Evolutionary conservation across 2,329 filamentous ascomycete species (phyloP), one percentile per base, ranked within the genome.

Genomic region (Hypoxylon sp.): DNA sequence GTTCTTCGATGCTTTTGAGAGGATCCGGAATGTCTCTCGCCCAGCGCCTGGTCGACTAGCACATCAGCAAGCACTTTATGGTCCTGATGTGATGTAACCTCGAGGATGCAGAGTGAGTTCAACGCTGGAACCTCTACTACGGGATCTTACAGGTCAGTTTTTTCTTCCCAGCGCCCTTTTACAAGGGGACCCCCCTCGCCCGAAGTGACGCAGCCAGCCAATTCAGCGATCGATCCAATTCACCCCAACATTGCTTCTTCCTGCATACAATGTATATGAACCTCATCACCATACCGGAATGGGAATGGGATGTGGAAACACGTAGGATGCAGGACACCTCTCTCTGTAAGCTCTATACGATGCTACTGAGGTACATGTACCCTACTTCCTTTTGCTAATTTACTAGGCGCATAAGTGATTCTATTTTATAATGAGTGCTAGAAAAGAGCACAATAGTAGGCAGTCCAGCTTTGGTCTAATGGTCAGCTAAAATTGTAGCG

Each of bases 151-250:
- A 62, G 59, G 61, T 58, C 61, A 57, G 55, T 51, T 52, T 42
- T 21, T 29, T 38, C 29, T 20, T 36, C 21, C 47, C 42, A 53
- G 46, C 36, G 40, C 30, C 50, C 42, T 47, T 47, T 46, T 51
- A 23, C 41, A 47, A 46, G 57, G 55, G 60, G 42, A 16, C 13
- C 29, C 31, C 40, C 55, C 48, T 55, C 53, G 57, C 57, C 53
- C 59, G 51, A 57, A n/a, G 61, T 63, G 61, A 63, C 61, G 61
- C 57, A 61, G 59, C 49, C 51, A 55, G 43, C 53, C 57, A 51
- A 52, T 58, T 58, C 55, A 56, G 54, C 49, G 56, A 57, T 57
- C 53, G 46, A 48, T 51, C 51, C 42, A 38, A 40, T 49, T 57
- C 41, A 51, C 30, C 42, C 47, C 32, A 47, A 43, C 30, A 37